Evolutionary conservation across 257 asterid genomes (phyloP).

Genomic region (Forsythia suspensa): DNA sequence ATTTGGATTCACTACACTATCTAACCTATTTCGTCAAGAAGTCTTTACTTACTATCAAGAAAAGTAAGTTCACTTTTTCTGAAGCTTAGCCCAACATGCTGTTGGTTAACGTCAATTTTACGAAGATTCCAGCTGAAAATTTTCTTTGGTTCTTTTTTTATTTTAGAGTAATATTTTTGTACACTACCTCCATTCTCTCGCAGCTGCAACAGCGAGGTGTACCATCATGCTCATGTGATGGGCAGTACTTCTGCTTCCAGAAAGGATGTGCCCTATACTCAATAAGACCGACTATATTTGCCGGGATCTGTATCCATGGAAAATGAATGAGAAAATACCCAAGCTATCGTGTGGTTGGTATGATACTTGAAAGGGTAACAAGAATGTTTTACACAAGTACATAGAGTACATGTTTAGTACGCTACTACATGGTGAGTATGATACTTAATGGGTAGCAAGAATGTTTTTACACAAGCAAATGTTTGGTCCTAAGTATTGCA

Average conservation of each 20-base stretch:
- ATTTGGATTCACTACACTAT: no score
- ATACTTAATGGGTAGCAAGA: neutral
- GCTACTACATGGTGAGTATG: neutral
- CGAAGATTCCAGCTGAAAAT: neutral
- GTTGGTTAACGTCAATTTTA: neutral
- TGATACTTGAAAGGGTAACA: neutral
- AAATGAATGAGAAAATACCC: constrained; percentile 4
- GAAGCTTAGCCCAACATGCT: neutral
- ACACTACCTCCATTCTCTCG: constrained; percentile 86
- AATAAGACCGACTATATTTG: constrained; percentile 62
- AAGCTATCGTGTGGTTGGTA: neutral
- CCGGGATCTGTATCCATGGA: constrained; percentile 55
- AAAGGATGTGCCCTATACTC: constrained; percentile 84
- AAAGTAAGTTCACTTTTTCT: no score
- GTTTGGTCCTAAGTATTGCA: neutral
- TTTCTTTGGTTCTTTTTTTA: neutral
- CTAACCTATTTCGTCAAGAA: neutral
- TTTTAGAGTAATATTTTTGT: neutral
- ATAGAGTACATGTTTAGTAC: neutral
- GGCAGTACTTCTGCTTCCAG: constrained; percentile 89
- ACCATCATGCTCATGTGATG: constrained; percentile 80
- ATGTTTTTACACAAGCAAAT: neutral
- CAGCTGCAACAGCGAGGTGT: constrained; percentile 94
- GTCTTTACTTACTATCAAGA: no score
- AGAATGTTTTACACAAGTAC: neutral